phyloP scores from a whole-genome alignment of 441 rosid species.

The Adansonia madagascariensis region DNA sequence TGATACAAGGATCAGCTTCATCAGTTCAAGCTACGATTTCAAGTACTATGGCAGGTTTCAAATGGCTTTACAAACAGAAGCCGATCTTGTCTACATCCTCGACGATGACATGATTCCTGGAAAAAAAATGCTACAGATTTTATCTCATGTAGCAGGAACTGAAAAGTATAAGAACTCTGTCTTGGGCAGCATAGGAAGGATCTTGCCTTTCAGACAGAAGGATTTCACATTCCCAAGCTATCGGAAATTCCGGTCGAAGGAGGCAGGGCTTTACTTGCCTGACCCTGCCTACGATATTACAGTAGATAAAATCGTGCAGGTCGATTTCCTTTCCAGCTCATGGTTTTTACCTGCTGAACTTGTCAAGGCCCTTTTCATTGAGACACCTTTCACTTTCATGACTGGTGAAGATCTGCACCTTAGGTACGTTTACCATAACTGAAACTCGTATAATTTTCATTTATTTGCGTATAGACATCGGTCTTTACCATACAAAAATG shows the following conservation, averaged over 20 bases:
- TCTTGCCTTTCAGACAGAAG: constrained; percentile 87
- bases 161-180: constrained; percentile 89
- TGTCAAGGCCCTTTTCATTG: constrained; percentile 86
- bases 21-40: constrained; percentile 86
- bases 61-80: constrained; percentile 88
- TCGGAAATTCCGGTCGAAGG: constrained; percentile 82
- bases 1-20: constrained; percentile 86
- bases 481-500: not conserved
- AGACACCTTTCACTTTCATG: constrained; percentile 81
- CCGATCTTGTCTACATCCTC: constrained; percentile 79
- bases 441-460: not conserved
- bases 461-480: not conserved
- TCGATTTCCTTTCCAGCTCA: constrained; percentile 94
- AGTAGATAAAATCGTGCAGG: constrained; percentile 75
- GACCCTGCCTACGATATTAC: constrained; percentile 95
- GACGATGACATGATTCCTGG: constrained; percentile 99
- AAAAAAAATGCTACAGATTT: constrained; percentile 84
- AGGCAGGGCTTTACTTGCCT: constrained; percentile 93
- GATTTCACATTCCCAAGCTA: constrained; percentile 96
- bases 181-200: constrained; percentile 89
- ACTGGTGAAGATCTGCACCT: constrained; percentile 98
- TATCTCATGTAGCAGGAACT: constrained; percentile 91
- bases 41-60: constrained; percentile 99
- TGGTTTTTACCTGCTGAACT: constrained; percentile 95
- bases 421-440: constrained; percentile 46